A percentile compares a stretch with the other conserved stretches of the same genome.
phyloP scores from a whole-genome alignment of 2,329 filamentous ascomycete genomes.

The Aspergillus proliferans region DNA sequence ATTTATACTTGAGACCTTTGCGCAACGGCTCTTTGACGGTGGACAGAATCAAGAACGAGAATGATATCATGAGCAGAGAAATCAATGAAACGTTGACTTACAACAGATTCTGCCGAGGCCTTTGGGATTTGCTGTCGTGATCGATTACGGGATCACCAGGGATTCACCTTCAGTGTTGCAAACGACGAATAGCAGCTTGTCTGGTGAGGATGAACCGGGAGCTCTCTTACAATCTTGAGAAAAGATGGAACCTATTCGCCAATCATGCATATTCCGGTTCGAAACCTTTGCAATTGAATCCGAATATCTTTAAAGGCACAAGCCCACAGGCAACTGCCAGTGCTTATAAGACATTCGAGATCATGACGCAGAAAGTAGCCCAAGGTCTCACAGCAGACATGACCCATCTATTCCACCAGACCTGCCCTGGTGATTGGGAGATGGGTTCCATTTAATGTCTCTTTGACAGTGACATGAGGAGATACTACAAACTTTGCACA shows the following conservation, averaged over 20 bases:
- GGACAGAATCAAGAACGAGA: too few species aligned
- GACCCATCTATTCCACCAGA: slow-evolving; percentile 1
- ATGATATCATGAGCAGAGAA: too few species aligned
- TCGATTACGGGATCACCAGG: neutral
- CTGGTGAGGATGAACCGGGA: neutral
- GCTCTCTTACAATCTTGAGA: neutral
- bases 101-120: neutral
- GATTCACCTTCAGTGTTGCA: neutral
- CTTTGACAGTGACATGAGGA: neutral
- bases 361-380: too few species aligned
- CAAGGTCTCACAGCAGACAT: neutral
- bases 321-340: too few species aligned
- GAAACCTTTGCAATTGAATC: neutral
- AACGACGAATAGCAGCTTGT: neutral
- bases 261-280: neutral
- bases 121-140: neutral
- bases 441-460: neutral
- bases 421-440: slow-evolving; percentile 5
- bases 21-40: too few species aligned
- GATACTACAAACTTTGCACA: too few species aligned
- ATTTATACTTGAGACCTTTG: too few species aligned
- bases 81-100: neutral
- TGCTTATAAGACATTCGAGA: too few species aligned
- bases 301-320: neutral
- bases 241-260: neutral